Evolutionary conservation across 2,329 filamentous ascomycete genomes (phyloP).

Genomic region (Rhynchosporium agropyri): DNA sequence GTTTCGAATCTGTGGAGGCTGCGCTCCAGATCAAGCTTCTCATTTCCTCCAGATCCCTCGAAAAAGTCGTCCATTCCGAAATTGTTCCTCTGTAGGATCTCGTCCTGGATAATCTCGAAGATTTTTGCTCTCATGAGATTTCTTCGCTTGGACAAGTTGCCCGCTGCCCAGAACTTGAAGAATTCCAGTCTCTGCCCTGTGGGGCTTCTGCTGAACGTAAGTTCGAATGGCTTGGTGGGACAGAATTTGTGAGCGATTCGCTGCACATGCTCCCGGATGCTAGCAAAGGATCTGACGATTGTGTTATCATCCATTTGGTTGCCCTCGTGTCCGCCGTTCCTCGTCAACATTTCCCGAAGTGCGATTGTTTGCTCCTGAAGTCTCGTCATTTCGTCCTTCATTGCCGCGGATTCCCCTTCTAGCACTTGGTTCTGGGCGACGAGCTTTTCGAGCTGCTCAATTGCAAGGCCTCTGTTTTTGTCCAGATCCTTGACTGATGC

Average conservation of each 20-base stretch:
- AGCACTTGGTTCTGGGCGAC: not conserved
- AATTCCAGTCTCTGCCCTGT: not conserved
- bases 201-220: not conserved
- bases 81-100: not conserved
- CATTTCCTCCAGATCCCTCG: not conserved
- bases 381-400: not conserved
- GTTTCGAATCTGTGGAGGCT: not conserved
- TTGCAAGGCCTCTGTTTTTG: too few species aligned
- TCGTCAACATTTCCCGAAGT: not conserved
- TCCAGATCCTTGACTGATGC: too few species aligned
- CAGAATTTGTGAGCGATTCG: constrained; percentile 5
- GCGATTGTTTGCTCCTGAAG: not conserved
- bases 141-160: not conserved
- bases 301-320: constrained; percentile 7
- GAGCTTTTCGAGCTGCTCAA: not conserved
- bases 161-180: not conserved
- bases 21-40: not conserved
- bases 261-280: constrained; percentile 2
- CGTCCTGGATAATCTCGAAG: not conserved
- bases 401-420: not conserved
- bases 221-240: not conserved
- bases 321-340: not conserved
- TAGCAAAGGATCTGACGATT: not conserved
- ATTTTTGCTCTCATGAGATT: not conserved
- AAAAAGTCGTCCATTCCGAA: not conserved